A percentile compares a stretch with the other conserved stretches of the same genome.
phyloP scores from a whole-genome alignment of 768 basidiomycete genomes.

The Artomyces pyxidatus region DNA sequence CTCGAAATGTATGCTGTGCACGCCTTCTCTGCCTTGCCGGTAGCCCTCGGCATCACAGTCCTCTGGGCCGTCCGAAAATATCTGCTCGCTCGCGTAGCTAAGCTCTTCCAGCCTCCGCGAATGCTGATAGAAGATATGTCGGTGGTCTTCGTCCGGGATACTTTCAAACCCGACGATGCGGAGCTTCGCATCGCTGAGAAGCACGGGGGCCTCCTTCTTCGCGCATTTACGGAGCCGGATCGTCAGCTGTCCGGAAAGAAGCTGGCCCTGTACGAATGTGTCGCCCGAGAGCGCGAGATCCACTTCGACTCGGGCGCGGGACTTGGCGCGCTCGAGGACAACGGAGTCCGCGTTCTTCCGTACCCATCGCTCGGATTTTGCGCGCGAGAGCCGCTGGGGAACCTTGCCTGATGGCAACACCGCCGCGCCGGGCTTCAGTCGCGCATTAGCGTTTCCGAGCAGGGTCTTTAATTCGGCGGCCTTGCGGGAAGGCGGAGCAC shows the following conservation, averaged over 20 bases:
- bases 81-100: constrained; percentile 27
- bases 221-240: constrained; percentile 50
- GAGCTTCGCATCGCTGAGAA: constrained; percentile 69
- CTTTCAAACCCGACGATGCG: constrained; percentile 83
- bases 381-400: not conserved
- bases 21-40: constrained; percentile 52
- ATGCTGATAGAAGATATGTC: constrained; percentile 79
- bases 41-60: constrained; percentile 54
- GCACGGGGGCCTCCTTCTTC: constrained; percentile 49
- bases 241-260: constrained; percentile 61
- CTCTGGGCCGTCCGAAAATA: constrained; percentile 32
- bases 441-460: constrained; percentile 52
- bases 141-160: constrained; percentile 43
- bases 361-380: not conserved
- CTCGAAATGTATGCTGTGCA: constrained; percentile 63
- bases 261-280: constrained; percentile 71
- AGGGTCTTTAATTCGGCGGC: constrained; percentile 52
- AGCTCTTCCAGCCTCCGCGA: constrained; percentile 45
- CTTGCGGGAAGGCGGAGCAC: constrained; percentile 40
- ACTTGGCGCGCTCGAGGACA: constrained; percentile 62
- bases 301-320: constrained; percentile 69
- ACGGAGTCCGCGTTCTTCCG: constrained; percentile 23
- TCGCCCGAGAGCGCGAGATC: constrained; percentile 74
- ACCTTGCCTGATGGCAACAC: constrained; percentile 27
- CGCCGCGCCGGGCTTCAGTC: constrained; percentile 45